A percentile compares a stretch with the other conserved stretches of the same genome.
Evolutionary conservation across 164 flowering plant species (phyloP).

Genomic region (Stephania yunnanensis): DNA sequence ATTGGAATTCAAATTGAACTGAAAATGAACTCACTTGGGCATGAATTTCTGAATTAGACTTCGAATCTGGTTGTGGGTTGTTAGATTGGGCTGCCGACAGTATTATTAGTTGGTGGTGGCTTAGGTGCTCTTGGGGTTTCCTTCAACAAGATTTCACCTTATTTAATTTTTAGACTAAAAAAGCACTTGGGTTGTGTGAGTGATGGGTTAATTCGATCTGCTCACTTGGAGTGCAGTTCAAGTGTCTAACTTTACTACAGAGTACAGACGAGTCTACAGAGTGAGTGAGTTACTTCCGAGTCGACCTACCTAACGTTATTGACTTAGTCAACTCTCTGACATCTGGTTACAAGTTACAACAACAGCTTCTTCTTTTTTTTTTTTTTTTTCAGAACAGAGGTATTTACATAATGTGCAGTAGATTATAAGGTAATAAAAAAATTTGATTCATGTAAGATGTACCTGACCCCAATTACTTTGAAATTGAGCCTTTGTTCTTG

Average conservation of each 20-base stretch:
- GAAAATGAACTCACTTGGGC: not conserved
- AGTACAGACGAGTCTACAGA: too few species aligned
- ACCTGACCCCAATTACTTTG: too few species aligned
- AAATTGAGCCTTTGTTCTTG: too few species aligned
- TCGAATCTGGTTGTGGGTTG: not conserved
- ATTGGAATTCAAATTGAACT: not conserved
- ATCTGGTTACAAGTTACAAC: too few species aligned
- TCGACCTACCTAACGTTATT: too few species aligned
- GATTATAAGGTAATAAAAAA: too few species aligned
- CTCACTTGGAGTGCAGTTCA: not conserved
- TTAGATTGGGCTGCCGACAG: conserved; percentile 1
- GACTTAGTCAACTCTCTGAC: too few species aligned
- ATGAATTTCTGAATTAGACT: not conserved
- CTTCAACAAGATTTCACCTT: not conserved
- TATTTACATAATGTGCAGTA: too few species aligned
- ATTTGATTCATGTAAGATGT: too few species aligned
- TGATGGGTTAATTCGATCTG: not conserved
- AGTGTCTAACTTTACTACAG: not conserved
- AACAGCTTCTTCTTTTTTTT: too few species aligned
- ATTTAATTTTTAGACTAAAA: too few species aligned
- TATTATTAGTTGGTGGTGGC: not conserved
- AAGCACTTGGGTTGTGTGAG: not conserved
- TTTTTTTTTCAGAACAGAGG: too few species aligned
- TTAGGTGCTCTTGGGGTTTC: not conserved
- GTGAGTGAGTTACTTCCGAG: not conserved